Evolutionary conservation across 2,329 filamentous ascomycete species (phyloP).

Genomic region (Ceratocystis ficicola): DNA sequence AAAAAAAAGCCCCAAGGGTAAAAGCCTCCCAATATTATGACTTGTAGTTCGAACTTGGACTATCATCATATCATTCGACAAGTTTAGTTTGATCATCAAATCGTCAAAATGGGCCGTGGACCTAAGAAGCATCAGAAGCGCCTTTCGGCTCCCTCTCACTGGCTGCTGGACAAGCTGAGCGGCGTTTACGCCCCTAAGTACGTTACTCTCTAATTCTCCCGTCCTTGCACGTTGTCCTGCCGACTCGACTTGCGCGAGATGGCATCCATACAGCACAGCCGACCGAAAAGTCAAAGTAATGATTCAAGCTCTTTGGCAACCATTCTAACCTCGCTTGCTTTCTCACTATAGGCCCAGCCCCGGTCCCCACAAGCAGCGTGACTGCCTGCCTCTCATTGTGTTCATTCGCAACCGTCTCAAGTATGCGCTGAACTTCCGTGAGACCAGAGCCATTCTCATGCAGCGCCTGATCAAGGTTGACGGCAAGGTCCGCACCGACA

Average conservation of each 20-base stretch:
- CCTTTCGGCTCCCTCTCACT: conserved; percentile 96
- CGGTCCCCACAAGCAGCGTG: conserved; percentile 98
- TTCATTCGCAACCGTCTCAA: conserved; percentile 96
- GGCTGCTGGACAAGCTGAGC: conserved; percentile 99
- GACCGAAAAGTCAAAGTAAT: no score
- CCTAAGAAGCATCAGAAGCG: conserved; percentile 99
- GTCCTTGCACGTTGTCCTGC: not conserved
- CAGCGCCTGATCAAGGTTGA: conserved; percentile 99
- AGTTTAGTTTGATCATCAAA: conserved; percentile 26
- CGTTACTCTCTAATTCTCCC: not conserved
- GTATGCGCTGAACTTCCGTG: conserved; percentile 98
- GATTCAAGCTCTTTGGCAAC: no score
- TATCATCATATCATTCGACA: conserved; percentile 22
- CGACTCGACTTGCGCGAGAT: not conserved
- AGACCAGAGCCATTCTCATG: conserved; percentile 97
- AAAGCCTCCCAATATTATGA: conserved; percentile 2
- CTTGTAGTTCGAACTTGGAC: not conserved
- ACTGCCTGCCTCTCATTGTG: conserved; percentile 97
- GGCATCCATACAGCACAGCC: no score
- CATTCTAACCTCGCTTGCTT: conserved; percentile 12
- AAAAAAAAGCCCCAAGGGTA: not conserved
- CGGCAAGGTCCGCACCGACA: conserved; percentile 97
- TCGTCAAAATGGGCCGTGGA: conserved; percentile 52
- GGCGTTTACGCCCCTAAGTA: conserved; percentile 61
- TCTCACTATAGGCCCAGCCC: conserved; percentile 42